A percentile compares a stretch with the other conserved stretches of the same genome.
Conservation (phyloP, 805 yeast species). For the Hanseniaspora thailandica region DNA sequence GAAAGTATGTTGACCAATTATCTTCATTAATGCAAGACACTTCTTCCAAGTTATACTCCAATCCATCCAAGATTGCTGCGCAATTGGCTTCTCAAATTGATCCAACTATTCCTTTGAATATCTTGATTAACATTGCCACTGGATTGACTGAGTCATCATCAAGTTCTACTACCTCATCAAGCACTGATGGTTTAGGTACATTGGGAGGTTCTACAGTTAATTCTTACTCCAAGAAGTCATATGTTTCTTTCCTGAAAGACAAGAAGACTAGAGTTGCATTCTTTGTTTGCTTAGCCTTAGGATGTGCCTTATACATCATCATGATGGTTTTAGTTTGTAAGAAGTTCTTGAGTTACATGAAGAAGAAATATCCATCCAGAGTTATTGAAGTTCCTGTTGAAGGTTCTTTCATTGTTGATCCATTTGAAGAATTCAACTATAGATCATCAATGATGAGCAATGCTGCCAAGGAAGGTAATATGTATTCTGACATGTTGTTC, state of each 20-base stretch:
- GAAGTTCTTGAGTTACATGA: conserved; percentile 36
- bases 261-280: conserved; percentile 53
- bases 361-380: conserved; percentile 16
- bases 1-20: conserved; percentile 37
- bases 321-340: conserved; percentile 44
- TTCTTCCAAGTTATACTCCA: conserved; percentile 49
- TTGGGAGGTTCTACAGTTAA: conserved; percentile 7
- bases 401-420: conserved; percentile 11
- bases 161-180: conserved; percentile 19
- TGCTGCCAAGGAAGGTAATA: conserved; percentile 11
- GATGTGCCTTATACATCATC: conserved; percentile 55
- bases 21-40: conserved; percentile 39
- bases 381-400: conserved; percentile 19
- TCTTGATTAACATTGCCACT: conserved; percentile 18
- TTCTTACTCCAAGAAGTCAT: conserved; percentile 15
- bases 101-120: conserved; percentile 25
- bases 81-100: conserved; percentile 64
- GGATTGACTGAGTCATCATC: conserved; percentile 21
- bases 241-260: conserved; percentile 21
- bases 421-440: conserved; percentile 14
- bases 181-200: conserved; percentile 16
- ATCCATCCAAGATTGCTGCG: conserved; percentile 43
- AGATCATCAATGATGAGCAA: conserved; percentile 12
- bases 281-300: conserved; percentile 72
- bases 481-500: conserved; percentile 13